phyloP scores from a whole-genome alignment of 129 eudicot species.

The Artemisia annua region DNA sequence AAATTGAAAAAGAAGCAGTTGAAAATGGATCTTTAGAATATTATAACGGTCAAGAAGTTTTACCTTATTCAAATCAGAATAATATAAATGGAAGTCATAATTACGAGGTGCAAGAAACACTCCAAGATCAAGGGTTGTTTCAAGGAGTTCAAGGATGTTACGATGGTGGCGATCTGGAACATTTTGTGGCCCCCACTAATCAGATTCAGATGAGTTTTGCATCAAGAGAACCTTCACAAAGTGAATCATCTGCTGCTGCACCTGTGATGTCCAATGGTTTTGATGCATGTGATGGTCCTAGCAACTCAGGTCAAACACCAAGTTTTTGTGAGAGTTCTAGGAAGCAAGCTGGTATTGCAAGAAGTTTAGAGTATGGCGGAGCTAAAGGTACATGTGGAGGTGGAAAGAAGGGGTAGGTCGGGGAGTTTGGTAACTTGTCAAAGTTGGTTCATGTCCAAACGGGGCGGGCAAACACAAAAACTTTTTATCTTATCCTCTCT shows the following conservation, averaged over 20 bases:
- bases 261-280: slow-evolving; percentile 56
- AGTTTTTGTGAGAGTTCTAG: no score
- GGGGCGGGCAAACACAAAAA: neutral
- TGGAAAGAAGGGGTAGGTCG: no score
- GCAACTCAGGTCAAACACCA: slow-evolving; percentile 59
- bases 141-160: slow-evolving; percentile 52
- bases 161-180: slow-evolving; percentile 39
- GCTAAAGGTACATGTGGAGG: no score
- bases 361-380: no score
- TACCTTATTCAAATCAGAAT: slow-evolving; percentile 35
- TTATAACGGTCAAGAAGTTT: slow-evolving; percentile 42
- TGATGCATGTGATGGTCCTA: slow-evolving; percentile 70
- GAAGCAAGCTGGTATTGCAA: no score
- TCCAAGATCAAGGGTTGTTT: slow-evolving; percentile 43
- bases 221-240: slow-evolving; percentile 70
- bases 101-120: slow-evolving; percentile 45
- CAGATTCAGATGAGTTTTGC: slow-evolving; percentile 44
- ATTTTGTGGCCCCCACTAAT: slow-evolving; percentile 43
- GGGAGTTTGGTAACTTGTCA: no score
- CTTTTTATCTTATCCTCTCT: neutral
- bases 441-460: no score
- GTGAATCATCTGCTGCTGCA: slow-evolving; percentile 84
- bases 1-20: slow-evolving; percentile 43
- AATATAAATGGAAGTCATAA: slow-evolving; percentile 38
- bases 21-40: slow-evolving; percentile 55